Conservation (phyloP, 345 rosid species). For the Hypericum perforatum region DNA sequence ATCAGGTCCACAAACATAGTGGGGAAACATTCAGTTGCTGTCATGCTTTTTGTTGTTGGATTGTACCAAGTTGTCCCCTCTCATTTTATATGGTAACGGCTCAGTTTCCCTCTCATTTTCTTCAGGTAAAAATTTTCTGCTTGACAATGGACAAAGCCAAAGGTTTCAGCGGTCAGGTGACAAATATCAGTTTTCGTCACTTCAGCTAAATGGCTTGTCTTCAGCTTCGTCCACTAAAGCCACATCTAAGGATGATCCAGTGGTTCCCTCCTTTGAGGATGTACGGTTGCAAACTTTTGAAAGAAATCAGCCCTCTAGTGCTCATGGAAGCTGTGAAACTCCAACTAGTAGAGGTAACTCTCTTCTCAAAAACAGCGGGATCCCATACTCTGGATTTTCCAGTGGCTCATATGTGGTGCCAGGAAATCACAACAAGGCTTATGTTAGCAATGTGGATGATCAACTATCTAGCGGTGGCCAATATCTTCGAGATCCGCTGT, state of each 20-base stretch:
- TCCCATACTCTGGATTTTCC: constrained; percentile 34
- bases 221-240: constrained; percentile 13
- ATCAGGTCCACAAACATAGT: too few relatives aligned
- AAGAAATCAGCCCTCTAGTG: constrained; percentile 24
- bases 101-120: constrained; percentile 18
- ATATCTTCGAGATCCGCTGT: constrained; percentile 6
- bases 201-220: constrained; percentile 19
- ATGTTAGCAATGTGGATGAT: constrained; percentile 16
- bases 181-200: constrained; percentile 16
- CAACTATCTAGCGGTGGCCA: constrained; percentile 6
- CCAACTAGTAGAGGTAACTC: constrained; percentile 25
- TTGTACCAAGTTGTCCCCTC: too few relatives aligned
- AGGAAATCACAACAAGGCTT: constrained; percentile 19
- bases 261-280: constrained; percentile 26
- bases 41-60: too few relatives aligned
- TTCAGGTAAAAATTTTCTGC: constrained; percentile 16
- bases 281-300: constrained; percentile 24
- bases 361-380: constrained; percentile 29
- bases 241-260: constrained; percentile 25
- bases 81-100: constrained; percentile 17
- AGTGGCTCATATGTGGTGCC: constrained; percentile 21
- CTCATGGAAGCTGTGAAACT: constrained; percentile 26
- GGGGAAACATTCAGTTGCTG: too few relatives aligned
- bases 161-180: constrained; percentile 19
- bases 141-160: constrained; percentile 18